Percentiles rank a stretch among this genome's conserved stretches.
phyloP scores from a whole-genome alignment of 2,329 filamentous ascomycete genomes.

The Phoma herbarum region DNA sequence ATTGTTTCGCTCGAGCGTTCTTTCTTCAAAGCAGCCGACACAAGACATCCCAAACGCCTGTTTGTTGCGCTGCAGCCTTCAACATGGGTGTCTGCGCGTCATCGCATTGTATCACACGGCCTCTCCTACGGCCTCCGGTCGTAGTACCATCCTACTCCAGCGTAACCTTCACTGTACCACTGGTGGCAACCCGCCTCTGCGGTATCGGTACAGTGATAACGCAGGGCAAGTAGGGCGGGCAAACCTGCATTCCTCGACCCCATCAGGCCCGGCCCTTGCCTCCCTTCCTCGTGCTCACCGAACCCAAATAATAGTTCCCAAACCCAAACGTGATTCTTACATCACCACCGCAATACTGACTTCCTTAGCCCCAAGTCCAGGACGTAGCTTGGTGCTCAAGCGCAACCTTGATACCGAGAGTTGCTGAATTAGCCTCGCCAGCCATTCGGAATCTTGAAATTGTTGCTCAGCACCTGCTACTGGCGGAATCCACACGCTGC shows the following conservation, averaged over 20 bases:
- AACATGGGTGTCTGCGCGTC: slow-evolving; percentile 2
- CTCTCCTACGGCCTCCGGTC: background rate
- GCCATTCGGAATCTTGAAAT: too few relatives aligned
- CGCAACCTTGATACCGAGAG: too few relatives aligned
- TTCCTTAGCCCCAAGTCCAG: background rate
- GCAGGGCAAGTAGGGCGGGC: slow-evolving; percentile 9
- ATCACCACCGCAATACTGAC: background rate
- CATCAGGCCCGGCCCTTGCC: slow-evolving; percentile 3
- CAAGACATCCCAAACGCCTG: background rate
- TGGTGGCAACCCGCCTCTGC: slow-evolving; percentile 3
- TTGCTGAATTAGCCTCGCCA: too few relatives aligned
- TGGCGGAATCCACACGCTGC: background rate
- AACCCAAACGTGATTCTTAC: background rate
- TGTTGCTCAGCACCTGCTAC: background rate
- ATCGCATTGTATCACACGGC: slow-evolving; percentile 3
- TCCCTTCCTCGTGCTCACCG: slow-evolving; percentile 2
- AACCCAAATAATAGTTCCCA: background rate
- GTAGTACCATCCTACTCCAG: background rate
- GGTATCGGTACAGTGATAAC: slow-evolving; percentile 9
- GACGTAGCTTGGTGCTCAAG: too few relatives aligned
- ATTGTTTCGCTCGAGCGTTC: background rate
- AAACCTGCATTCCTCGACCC: slow-evolving; percentile 1
- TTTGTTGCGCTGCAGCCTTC: background rate
- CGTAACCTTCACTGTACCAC: background rate
- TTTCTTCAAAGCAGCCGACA: background rate